Base-by-base conservation (phyloP, 495 filamentous ascomycete genomes). In the Neurospora tetraspora region DNA sequence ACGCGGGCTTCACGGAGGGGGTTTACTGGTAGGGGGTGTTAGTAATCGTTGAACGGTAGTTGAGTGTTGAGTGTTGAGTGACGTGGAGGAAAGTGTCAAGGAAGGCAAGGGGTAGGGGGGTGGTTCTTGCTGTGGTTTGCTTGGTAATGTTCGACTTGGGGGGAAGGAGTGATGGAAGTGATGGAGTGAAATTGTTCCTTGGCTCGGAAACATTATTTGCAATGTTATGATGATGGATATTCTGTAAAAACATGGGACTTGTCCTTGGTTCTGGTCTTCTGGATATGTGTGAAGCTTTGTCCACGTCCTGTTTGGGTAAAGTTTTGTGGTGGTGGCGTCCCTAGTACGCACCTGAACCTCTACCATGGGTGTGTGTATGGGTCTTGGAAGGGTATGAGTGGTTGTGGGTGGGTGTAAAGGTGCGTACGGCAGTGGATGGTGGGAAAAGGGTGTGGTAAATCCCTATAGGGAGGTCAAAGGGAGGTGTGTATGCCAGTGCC, bases 1-100 rank as follows among this genome's bases (percentile, higher is more conserved):
- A 97, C 88, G 79, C 94, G 90, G 77, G 89, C 85, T 73, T 91
- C 90, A 79, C 94, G 91, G 77, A 90, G 91, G 76, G 94, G 88
- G 82, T 97, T 97, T 74, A 96, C 94, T 97, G 79, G 31, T 34
- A 34, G 11, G 39, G 36, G 18, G 70, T 53, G 79, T 83, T 81
- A 83, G 81, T 34, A 34, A 34, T 34, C 5, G 31, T 34, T 34
- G 31, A 34, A 34, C 31, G 31, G 31, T 0, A 34, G 31, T 34
- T 34, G 31, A 34, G 31, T 34, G 31, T 34, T 34, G 31, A 34
- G 31, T 34, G 31, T 34, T 34, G 31, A 14, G 45, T 27, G 45
- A 27, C 10, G 9, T 53, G 45, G 10, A n/a, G 16, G 71, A 37
- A 23, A 11, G 4, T 9, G 43, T 16, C 16, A 71, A 18, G 42